phyloP scores from a whole-genome alignment of 495 filamentous ascomycete species.

The Penicillium turbatum region DNA sequence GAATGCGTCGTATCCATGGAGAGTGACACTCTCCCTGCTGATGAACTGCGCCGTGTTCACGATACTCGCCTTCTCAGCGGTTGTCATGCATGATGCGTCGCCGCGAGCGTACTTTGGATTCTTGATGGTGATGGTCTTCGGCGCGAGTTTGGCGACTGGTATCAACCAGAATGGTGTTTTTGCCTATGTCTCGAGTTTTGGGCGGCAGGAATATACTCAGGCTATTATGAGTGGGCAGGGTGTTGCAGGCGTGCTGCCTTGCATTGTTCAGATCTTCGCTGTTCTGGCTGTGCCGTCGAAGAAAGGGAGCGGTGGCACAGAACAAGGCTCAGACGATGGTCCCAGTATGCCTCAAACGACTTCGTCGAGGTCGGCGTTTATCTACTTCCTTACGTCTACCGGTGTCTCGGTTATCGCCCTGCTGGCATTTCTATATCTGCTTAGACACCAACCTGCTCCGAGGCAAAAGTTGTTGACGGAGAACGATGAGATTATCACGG shows the following conservation, averaged over 20 bases:
- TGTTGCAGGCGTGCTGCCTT: constrained; percentile 85
- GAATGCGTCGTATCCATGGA: constrained; percentile 75
- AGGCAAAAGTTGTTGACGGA: constrained; percentile 10
- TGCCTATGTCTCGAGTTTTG: constrained; percentile 83
- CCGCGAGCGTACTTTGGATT: constrained; percentile 70
- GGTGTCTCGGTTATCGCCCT: constrained; percentile 54
- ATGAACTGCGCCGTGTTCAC: constrained; percentile 70
- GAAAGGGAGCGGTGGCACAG: constrained; percentile 2
- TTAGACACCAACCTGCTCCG: constrained; percentile 33
- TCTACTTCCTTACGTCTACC: constrained; percentile 89
- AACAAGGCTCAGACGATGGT: constrained; percentile 6
- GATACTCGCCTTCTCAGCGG: constrained; percentile 75
- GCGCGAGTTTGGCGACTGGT: constrained; percentile 70
- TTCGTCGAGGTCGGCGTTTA: constrained; percentile 67
- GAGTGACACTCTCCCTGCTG: constrained; percentile 68
- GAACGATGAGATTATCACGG: constrained; percentile 15
- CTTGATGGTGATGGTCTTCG: constrained; percentile 76
- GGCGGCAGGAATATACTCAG: constrained; percentile 80
- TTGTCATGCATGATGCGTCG: constrained; percentile 55
- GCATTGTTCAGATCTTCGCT: constrained; percentile 76
- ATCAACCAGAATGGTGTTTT: constrained; percentile 94
- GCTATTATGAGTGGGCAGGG: constrained; percentile 96
- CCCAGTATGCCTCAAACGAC: constrained; percentile 31
- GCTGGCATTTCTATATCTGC: constrained; percentile 58
- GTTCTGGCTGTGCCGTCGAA: constrained; percentile 61